Evolutionary conservation across 805 yeast genomes (phyloP).

Genomic region (Sugiyamaella valdiviana): DNA sequence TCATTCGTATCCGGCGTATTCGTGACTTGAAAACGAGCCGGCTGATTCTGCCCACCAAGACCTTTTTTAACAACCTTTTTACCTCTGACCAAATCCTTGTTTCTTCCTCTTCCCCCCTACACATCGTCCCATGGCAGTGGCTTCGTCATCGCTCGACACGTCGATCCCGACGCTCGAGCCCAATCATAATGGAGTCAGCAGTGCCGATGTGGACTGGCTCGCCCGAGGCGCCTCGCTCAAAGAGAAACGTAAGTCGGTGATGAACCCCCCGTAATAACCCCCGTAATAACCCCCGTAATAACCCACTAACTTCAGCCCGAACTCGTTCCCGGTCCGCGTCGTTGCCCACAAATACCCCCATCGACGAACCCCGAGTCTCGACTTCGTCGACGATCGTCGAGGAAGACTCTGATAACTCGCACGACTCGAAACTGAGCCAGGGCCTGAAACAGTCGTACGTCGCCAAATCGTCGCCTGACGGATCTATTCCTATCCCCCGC

Average conservation of each 20-base stretch:
- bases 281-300: neutral
- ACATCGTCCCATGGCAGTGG: neutral
- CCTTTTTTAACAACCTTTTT: too few relatives aligned
- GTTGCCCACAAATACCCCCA: slow-evolving; percentile 1
- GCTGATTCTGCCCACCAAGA: too few relatives aligned
- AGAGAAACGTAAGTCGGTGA: slow-evolving; percentile 8
- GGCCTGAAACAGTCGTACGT: too few relatives aligned
- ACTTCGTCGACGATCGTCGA: slow-evolving; percentile 3
- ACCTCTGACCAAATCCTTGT: too few relatives aligned
- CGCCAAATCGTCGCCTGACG: too few relatives aligned
- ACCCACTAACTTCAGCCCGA: slow-evolving; percentile 3
- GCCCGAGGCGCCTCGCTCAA: slow-evolving; percentile 31
- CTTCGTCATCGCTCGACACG: neutral
- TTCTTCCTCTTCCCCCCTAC: too few relatives aligned
- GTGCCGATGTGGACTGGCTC: slow-evolving; percentile 80
- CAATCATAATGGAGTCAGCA: slow-evolving; percentile 44
- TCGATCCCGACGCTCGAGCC: slow-evolving; percentile 6
- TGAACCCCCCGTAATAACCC: too few relatives aligned
- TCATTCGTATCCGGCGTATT: too few relatives aligned
- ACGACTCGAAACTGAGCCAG: slow-evolving; percentile 3
- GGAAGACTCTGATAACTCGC: slow-evolving; percentile 1
- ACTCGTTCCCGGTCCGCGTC: slow-evolving; percentile 4
- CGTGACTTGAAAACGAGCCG: too few relatives aligned
- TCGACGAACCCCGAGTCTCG: neutral
- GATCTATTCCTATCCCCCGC: neutral